A percentile compares a stretch with the other conserved stretches of the same genome.
phyloP scores from a whole-genome alignment of 768 basidiomycete species.

The Lanmaoa rubissima region DNA sequence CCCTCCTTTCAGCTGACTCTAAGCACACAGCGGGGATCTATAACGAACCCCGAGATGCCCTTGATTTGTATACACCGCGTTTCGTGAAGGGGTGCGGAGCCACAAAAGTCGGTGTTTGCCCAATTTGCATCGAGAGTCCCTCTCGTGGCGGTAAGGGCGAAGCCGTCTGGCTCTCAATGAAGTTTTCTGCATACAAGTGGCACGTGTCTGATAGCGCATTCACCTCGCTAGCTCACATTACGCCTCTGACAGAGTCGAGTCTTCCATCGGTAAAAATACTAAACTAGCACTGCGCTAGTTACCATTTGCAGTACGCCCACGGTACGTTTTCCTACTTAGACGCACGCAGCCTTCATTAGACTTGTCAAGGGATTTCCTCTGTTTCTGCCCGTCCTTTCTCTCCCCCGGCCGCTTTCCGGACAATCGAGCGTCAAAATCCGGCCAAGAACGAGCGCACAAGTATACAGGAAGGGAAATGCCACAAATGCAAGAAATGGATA shows the following conservation, averaged over 20 bases:
- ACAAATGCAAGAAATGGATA: constrained; percentile 74
- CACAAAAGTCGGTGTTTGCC: constrained; percentile 74
- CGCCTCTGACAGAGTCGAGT: constrained; percentile 17
- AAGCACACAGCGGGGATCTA: constrained; percentile 42
- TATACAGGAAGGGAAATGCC: constrained; percentile 73
- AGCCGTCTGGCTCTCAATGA: constrained; percentile 72
- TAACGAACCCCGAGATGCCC: constrained; percentile 56
- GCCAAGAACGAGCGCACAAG: constrained; percentile 58
- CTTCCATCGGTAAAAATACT: constrained; percentile 1
- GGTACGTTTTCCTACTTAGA: constrained; percentile 40
- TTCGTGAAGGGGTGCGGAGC: constrained; percentile 68
- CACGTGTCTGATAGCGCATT: constrained; percentile 31
- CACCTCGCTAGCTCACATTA: constrained; percentile 3
- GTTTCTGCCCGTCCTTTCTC: constrained; percentile 70
- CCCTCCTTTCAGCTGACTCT: constrained; percentile 14
- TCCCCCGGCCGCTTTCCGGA: constrained; percentile 66
- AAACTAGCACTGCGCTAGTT: constrained; percentile 41
- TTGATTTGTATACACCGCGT: constrained; percentile 78
- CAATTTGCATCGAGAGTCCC: constrained; percentile 63
- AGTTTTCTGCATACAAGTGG: constrained; percentile 84
- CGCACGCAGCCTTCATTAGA: background rate
- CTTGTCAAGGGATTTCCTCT: constrained; percentile 62
- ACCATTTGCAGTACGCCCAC: constrained; percentile 81
- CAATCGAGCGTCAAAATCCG: constrained; percentile 40
- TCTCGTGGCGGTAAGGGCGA: constrained; percentile 63